Conservation (phyloP, 805 yeast species). For the Candida xyloterini region DNA sequence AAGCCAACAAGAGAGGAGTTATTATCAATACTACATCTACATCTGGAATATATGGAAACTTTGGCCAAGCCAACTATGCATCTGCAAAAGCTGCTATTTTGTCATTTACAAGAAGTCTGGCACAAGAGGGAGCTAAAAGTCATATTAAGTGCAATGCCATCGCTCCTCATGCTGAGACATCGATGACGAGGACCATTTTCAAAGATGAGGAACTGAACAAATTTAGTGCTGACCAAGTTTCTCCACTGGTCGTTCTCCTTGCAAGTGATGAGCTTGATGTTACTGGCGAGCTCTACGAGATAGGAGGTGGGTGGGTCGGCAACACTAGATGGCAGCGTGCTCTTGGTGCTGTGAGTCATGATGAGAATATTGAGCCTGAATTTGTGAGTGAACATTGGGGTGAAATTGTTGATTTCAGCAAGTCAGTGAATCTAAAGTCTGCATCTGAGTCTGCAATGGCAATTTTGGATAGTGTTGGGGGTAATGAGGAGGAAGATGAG, state of each 20-base stretch:
- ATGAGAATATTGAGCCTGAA: conserved; percentile 58
- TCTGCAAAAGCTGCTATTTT: conserved; percentile 89
- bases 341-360: conserved; percentile 70
- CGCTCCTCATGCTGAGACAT: conserved; percentile 98
- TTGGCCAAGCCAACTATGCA: conserved; percentile 95
- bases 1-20: conserved; percentile 73
- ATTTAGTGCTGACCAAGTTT: conserved; percentile 83
- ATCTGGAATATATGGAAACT: conserved; percentile 95
- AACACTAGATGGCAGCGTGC: conserved; percentile 94
- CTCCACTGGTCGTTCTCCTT: conserved; percentile 81
- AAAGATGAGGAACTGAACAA: conserved; percentile 75
- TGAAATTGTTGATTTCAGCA: conserved; percentile 61
- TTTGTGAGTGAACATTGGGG: conserved; percentile 65
- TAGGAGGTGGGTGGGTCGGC: conserved; percentile 97
- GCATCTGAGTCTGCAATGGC: conserved; percentile 79
- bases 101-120: conserved; percentile 81
- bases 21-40: conserved; percentile 91
- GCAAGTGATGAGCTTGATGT: conserved; percentile 68
- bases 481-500: conserved; percentile 41
- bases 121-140: conserved; percentile 82
- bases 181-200: conserved; percentile 90
- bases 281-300: conserved; percentile 83
- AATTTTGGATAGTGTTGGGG: conserved; percentile 61
- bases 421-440: conserved; percentile 51
- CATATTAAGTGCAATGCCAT: conserved; percentile 75